Conservation (phyloP, 192 early-diverging fungal species). For the Globomyces pollinis-pini region DNA sequence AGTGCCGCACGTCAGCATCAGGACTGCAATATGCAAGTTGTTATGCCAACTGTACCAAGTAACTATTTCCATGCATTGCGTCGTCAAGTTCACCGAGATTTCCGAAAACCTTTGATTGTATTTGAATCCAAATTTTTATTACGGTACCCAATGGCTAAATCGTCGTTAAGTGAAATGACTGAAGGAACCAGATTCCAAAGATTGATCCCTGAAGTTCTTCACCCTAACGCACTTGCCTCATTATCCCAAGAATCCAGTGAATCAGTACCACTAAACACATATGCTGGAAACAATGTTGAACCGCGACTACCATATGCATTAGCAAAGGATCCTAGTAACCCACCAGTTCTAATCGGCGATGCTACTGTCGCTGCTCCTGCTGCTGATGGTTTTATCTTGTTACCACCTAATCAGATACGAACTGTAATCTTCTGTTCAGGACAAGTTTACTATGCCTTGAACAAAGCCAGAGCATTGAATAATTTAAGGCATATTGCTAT, state of each 20-base stretch:
- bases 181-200: constrained; percentile 78
- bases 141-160: constrained; percentile 88
- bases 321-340: constrained; percentile 15
- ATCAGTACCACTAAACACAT: constrained; percentile 14
- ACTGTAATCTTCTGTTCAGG: constrained; percentile 93
- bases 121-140: constrained; percentile 86
- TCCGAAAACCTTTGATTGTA: constrained; percentile 84
- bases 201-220: constrained; percentile 81
- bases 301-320: constrained; percentile 42
- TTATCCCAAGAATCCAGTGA: constrained; percentile 2
- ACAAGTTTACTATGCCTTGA: constrained; percentile 93
- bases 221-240: constrained; percentile 60
- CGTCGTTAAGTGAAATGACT: constrained; percentile 71
- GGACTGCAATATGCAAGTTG: constrained; percentile 97
- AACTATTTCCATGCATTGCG: constrained; percentile 96
- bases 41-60: constrained; percentile 93
- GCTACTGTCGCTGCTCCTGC: not conserved
- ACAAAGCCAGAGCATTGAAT: constrained; percentile 85
- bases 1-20: constrained; percentile 82
- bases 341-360: not conserved
- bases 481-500: constrained; percentile 82
- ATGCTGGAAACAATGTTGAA: constrained; percentile 41
- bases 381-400: constrained; percentile 50
- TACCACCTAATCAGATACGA: constrained; percentile 75
- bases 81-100: constrained; percentile 93